These are phyloP conservation scores for Leucosporidium yakuticum DNA, from an alignment of 768 basidiomycete species.

Conservation along the genomic window DNA sequence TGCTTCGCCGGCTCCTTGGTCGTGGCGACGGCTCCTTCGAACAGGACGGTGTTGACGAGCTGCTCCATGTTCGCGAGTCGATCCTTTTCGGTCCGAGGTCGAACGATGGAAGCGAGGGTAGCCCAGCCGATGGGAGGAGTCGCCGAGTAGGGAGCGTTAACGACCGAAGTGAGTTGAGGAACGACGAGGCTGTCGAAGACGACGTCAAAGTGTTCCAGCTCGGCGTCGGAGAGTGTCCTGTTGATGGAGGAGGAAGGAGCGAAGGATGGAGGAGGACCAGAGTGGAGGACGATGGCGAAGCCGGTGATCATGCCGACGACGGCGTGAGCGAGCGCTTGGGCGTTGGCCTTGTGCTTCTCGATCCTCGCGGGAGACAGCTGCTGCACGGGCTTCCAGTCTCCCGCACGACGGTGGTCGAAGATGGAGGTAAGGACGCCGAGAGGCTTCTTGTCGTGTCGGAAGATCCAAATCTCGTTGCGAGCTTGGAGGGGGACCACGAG, in stretches of 20 bases:
- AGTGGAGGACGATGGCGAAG: not conserved
- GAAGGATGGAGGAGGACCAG: not conserved
- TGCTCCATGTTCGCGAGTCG: constrained; percentile 11
- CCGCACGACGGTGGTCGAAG: not conserved
- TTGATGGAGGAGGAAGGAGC: not conserved
- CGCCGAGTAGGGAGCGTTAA: not conserved
- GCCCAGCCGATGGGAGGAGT: constrained; percentile 7
- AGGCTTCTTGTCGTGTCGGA: constrained; percentile 12
- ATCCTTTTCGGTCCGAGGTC: not conserved
- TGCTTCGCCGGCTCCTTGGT: not conserved
- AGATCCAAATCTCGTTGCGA: constrained; percentile 6
- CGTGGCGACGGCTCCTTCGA: constrained; percentile 8
- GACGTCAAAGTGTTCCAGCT: constrained; percentile 3
- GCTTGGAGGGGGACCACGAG: not conserved
- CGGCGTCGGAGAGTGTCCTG: too few relatives aligned
- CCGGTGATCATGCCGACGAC: constrained; percentile 8
- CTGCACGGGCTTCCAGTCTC: not conserved
- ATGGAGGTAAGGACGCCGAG: constrained; percentile 1
- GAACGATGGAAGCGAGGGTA: constrained; percentile 14
- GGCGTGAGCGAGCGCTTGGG: constrained; percentile 19
- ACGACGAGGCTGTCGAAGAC: constrained; percentile 1
- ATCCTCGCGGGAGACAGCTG: not conserved
- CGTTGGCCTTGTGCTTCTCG: constrained; percentile 5
- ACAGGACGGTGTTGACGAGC: constrained; percentile 27
- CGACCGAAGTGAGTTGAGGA: not conserved